Base-by-base conservation (phyloP, 495 filamentous ascomycete genomes). In the Trichocladium antarcticum region DNA sequence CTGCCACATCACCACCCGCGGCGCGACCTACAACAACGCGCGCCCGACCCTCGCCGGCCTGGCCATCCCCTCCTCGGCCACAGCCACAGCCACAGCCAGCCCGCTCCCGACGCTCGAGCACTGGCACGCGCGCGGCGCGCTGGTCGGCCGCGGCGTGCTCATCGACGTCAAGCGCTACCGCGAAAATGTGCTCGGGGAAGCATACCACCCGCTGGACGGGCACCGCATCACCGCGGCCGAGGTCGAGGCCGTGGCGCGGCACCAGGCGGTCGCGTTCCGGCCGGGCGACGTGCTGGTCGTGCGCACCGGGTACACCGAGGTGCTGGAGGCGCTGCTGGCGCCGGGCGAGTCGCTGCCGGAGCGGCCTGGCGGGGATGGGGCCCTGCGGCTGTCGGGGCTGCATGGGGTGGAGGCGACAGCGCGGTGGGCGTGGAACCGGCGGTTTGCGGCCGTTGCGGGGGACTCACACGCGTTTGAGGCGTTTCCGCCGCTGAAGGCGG, bases 231-330 rank as follows among this genome's bases (percentile, higher is more conserved):
- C 76, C 0, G 64, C 74, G 1, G 54, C 71, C 1, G 74, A 80
- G 3, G 69, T 89, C 1, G 67, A 75, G 39, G 69, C 68, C 10
- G 80, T 82, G 17, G 84, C 76, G 14, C 64, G 60, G 42, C 71
- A 73, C 32, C 74, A 81, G 49, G 72, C 72, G 9, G 68, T 80
- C 37, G 73, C 79, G 56, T 77, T 82, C 50, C 71, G 70, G 15
- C 67, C 57, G 9, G 71, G 69, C 7, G 84, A 88, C 51, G 76
- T 88, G 27, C 68, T 88, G 16, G 71, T 87, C 42, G 56, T 88
- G 27, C 74, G 85, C 36, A 80, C 75, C 1, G 83, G 84, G 0
- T 82, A 81, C 57, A 76, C 79, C 27, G 72, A 80, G 39, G 59
- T 72, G 10, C 79, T 84, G 51, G 57, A 75, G 46, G 56, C 59